Conservation (phyloP, 1,284 basidiomycete genomes). For the Melampsora occidentalis region DNA sequence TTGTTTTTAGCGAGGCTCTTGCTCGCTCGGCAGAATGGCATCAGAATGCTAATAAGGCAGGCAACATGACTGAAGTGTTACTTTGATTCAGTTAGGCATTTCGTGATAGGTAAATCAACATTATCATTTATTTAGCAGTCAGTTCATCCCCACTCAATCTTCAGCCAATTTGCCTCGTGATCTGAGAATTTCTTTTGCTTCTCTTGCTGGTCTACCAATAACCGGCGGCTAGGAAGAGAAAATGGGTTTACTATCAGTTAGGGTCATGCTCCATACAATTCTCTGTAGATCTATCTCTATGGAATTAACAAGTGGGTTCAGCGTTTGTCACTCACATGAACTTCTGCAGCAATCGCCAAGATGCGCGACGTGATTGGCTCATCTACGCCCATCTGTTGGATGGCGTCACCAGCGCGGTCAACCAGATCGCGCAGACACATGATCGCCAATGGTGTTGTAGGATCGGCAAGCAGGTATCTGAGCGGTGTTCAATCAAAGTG, state of each 20-base stretch:
- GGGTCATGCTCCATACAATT: background rate
- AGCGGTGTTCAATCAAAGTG: background rate
- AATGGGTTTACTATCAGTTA: background rate
- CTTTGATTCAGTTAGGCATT: background rate
- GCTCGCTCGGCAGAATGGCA: background rate
- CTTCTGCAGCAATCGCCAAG: constrained; percentile 10
- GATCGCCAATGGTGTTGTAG: constrained; percentile 29
- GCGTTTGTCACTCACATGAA: constrained; percentile 8
- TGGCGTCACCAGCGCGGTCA: constrained; percentile 29
- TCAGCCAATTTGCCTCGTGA: constrained; percentile 19
- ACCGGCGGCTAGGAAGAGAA: constrained; percentile 58
- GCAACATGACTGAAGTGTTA: constrained; percentile 12
- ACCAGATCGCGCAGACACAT: constrained; percentile 39
- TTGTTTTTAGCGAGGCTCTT: no score
- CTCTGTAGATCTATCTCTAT: background rate
- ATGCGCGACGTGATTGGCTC: constrained; percentile 17
- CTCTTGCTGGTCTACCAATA: constrained; percentile 78
- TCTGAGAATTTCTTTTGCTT: constrained; percentile 74
- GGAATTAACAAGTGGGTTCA: background rate
- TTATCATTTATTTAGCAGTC: no score
- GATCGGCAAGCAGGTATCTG: constrained; percentile 35
- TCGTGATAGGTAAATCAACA: no score
- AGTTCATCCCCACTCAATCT: background rate
- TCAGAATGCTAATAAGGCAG: background rate
- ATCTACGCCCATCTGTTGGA: constrained; percentile 34